phyloP scores from a whole-genome alignment of 148 eudicot genomes.

The Rhododendron ferrugineum region DNA sequence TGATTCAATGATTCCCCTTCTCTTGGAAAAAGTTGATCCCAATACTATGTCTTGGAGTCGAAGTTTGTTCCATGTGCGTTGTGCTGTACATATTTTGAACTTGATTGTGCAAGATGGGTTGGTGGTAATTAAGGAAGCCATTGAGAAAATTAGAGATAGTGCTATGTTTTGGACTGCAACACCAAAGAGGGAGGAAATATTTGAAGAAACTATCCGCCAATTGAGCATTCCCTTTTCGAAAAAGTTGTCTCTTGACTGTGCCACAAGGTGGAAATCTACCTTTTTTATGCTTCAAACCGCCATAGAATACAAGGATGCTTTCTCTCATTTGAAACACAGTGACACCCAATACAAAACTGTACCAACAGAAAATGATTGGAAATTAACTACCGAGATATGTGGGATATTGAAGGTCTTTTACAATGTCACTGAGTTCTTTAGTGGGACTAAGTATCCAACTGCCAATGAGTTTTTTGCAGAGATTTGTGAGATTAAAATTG shows the following conservation, averaged over 20 bases:
- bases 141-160: constrained; percentile 22
- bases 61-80: constrained; percentile 9
- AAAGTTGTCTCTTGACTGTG: background rate
- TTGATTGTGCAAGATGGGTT: constrained; percentile 31
- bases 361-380: background rate
- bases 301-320: background rate
- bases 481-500: background rate
- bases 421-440: background rate
- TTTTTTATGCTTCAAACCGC: background rate
- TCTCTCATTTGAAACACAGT: background rate
- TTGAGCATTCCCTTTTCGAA: background rate
- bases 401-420: background rate
- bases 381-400: background rate
- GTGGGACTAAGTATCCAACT: background rate
- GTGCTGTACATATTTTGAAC: constrained; percentile 22
- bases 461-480: background rate
- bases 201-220: background rate
- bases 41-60: background rate
- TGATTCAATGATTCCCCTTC: background rate
- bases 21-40: background rate
- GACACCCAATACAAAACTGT: background rate
- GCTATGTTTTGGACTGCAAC: constrained; percentile 21
- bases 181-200: constrained; percentile 5
- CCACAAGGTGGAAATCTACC: background rate
- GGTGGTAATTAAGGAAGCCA: constrained; percentile 6